Evolutionary conservation across 2,329 filamentous ascomycete species (phyloP), one percentile per base, ranked within the genome.

Genomic region (Zalaria obscura): DNA sequence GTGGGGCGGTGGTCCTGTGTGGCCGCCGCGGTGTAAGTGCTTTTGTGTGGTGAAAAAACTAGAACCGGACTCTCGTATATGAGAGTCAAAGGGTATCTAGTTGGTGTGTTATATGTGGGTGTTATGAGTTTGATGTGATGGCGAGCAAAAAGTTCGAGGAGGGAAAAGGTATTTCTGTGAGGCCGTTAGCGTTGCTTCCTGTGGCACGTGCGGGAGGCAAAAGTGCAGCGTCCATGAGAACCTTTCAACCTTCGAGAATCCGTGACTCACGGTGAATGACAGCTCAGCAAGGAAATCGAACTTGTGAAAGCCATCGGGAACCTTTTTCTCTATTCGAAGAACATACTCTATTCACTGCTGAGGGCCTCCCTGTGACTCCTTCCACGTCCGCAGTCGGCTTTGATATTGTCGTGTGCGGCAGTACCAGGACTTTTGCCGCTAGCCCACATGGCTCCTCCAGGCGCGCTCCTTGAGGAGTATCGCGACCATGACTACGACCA

Each of bases 21-120:
- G 48, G 54, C 52, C 38, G 42, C 51, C 62, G 57, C 60, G 60
- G 62, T 60, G 57, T 54, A 55, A 49, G 47, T 47, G 45, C 38
- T 50, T 49, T 48, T 40, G 47, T 53, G 51, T 54, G 47, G 39
- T 50, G 50, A 44, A 45, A 52, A 56, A 58, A 55, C 63, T 65
- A 68, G 66, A 67, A 65, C 58, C 63, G 52, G 58, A 65, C 64
- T 60, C 64, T 65, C 64, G 47, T 52, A 49, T 48, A 48, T 49
- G 62, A 66, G 63, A 66, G 63, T 65, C 58, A 48, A 55, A 43
- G 47, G 58, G 58, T 64, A 62, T 63, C 57, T 50, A 40, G 47
- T 52, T 45, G 47, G 48, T 45, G 46, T 48, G 41, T 7, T 47
- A 47, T 45, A 48, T 52, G 48, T 50, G 49, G 40, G 48, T 57